Evolutionary conservation across 2,329 filamentous ascomycete genomes (phyloP), one percentile per base, ranked within the genome.

Genomic region (Aureobasidium leucospermi): DNA sequence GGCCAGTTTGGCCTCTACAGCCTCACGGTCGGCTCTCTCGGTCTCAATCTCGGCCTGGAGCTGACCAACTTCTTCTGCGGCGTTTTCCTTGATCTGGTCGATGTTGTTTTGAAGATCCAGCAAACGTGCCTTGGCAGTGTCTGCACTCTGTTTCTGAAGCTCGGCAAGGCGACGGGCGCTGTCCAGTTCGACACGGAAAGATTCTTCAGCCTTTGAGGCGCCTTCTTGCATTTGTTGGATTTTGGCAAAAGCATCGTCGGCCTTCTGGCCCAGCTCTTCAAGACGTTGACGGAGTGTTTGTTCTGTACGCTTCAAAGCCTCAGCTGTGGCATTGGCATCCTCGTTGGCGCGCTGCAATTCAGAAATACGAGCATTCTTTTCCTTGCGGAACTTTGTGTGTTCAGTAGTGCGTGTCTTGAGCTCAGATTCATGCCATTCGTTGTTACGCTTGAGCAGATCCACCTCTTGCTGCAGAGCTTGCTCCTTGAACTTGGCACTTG

Each of bases 391-490:
- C 69, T 92, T 96, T 65, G 93, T 83, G 49, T 90, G 85, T 70
- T 99, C 94, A 8, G 86, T 84, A 63, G 84, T 87, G 76, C 96
- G 96, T 0, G 89, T 92, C 77, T 96, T 93, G 23, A 97, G 81
- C 73, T 99, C 94, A 43, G 81, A 85, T 69, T 96, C 90, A 59
- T 94, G 87, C 89, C 91, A 99, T 67, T 97, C 93, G 64, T 90
- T 89, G 76, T 91, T 96, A 68, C 88, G 88, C 71, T 90, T 91
- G 16, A 93, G 85, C 59, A 95, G 80, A 43, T 96, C 90, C 38
- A 97, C 81, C 72, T 97, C 92, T 72, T 96, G 92, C 72, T 94
- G 86, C 11, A 97, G 78, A 32, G 86, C 88, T 69, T 96, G 90
- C 71, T 96, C 91, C 64, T 89, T 87, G 78, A 96, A 96, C 67